Evolutionary conservation across 768 basidiomycete genomes (phyloP).

Genomic region (Butyriboletus loyo): DNA sequence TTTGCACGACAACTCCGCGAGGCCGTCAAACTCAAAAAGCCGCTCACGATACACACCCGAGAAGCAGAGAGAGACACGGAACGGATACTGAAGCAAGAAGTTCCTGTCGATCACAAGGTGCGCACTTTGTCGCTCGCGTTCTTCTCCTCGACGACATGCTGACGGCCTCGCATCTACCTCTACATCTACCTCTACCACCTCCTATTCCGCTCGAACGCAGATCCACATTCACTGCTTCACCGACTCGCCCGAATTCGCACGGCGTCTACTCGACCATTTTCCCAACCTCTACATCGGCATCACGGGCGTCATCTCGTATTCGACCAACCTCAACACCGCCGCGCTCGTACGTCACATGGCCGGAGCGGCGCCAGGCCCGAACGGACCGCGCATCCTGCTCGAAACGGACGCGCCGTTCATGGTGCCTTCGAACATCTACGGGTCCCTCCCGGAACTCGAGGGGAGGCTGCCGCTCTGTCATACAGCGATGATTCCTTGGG

Average conservation of each 20-base stretch:
- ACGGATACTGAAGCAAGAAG: constrained; percentile 68
- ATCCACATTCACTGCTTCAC: constrained; percentile 91
- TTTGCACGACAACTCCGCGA: constrained; percentile 65
- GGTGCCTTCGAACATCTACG: constrained; percentile 74
- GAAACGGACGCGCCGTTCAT: constrained; percentile 91
- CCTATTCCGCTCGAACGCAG: constrained; percentile 29
- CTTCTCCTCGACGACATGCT: background rate
- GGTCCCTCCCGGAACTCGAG: constrained; percentile 46
- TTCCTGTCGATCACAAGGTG: constrained; percentile 69
- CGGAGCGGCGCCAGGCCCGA: constrained; percentile 15
- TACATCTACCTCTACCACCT: too few species aligned
- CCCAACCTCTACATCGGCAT: constrained; percentile 82
- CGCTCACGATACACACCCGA: constrained; percentile 82
- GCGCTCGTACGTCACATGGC: constrained; percentile 58
- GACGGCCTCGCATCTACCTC: background rate
- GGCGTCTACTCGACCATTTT: constrained; percentile 69
- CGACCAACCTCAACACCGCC: constrained; percentile 71
- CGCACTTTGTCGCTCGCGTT: constrained; percentile 3
- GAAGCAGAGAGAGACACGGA: constrained; percentile 85
- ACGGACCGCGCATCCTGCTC: constrained; percentile 52
- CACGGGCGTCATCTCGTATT: constrained; percentile 82
- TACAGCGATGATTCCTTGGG: constrained; percentile 83
- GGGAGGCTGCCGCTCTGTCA: constrained; percentile 71
- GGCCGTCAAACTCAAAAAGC: constrained; percentile 68
- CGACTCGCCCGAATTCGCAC: constrained; percentile 72